These are phyloP conservation scores for Ogataea minuta DNA, from an alignment of 805 yeast genomes.

Conservation along the genomic window DNA sequence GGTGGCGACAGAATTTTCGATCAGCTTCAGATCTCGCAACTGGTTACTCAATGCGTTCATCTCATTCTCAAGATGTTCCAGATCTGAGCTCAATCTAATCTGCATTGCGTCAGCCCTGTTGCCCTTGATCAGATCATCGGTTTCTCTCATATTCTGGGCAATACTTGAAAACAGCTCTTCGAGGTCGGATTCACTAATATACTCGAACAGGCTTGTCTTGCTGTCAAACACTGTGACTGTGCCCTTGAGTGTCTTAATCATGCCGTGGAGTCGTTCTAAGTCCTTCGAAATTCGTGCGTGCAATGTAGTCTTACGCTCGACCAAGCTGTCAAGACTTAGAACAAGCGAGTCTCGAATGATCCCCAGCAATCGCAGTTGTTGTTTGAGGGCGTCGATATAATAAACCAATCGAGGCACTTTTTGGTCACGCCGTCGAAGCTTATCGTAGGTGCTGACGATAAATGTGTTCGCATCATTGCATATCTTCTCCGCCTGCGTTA, in stretches of 20 bases:
- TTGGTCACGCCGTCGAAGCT: slow-evolving; percentile 41
- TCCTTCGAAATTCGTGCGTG: slow-evolving; percentile 26
- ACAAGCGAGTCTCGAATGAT: slow-evolving; percentile 31
- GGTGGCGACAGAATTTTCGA: slow-evolving; percentile 15
- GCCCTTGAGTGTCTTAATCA: slow-evolving; percentile 34
- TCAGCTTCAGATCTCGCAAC: slow-evolving; percentile 25
- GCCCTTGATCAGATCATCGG: slow-evolving; percentile 29
- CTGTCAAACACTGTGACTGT: slow-evolving; percentile 32
- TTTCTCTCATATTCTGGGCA: slow-evolving; percentile 28
- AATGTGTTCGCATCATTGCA: slow-evolving; percentile 50
- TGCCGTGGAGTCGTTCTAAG: slow-evolving; percentile 34
- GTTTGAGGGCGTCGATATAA: slow-evolving; percentile 42
- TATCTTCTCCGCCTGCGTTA: slow-evolving; percentile 47
- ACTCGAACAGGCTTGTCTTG: slow-evolving; percentile 39
- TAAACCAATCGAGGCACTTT: slow-evolving; percentile 44
- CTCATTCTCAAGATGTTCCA: slow-evolving; percentile 26
- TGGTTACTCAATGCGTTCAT: slow-evolving; percentile 27
- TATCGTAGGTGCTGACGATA: slow-evolving; percentile 36
- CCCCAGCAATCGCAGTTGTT: slow-evolving; percentile 45
- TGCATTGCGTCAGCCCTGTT: slow-evolving; percentile 30
- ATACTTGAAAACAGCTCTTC: slow-evolving; percentile 34
- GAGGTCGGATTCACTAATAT: slow-evolving; percentile 44
- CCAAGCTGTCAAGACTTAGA: slow-evolving; percentile 28
- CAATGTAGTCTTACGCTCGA: slow-evolving; percentile 24
- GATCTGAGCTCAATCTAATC: slow-evolving; percentile 26